Percentiles rank a stretch among this genome's conserved stretches.
phyloP scores from a whole-genome alignment of 306 rosid species.

The Leucaena leucocephala region DNA sequence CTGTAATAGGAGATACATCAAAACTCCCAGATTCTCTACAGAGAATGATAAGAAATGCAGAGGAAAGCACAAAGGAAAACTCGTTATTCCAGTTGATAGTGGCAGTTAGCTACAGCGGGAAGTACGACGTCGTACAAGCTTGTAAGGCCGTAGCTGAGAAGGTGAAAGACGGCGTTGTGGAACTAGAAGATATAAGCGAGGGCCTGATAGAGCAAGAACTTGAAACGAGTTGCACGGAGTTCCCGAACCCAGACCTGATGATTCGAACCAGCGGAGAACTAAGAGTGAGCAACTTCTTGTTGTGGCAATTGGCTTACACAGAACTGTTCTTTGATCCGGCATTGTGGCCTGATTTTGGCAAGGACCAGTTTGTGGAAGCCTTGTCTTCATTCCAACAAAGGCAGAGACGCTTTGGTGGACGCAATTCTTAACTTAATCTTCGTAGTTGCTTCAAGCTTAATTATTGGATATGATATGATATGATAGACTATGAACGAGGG shows the following conservation, averaged over 20 bases:
- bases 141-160: constrained; percentile 59
- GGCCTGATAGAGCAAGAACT: constrained; percentile 63
- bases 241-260: constrained; percentile 76
- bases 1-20: constrained; percentile 73
- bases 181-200: constrained; percentile 60
- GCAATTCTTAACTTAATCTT: neutral
- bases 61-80: constrained; percentile 54
- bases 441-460: too few species aligned
- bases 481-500: too few species aligned
- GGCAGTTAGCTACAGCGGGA: constrained; percentile 75
- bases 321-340: constrained; percentile 59
- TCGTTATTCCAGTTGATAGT: constrained; percentile 57
- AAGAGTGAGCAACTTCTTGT: constrained; percentile 79
- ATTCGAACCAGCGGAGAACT: constrained; percentile 84
- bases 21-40: constrained; percentile 54
- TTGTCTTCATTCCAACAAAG: constrained; percentile 68
- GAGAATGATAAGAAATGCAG: constrained; percentile 40
- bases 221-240: constrained; percentile 68
- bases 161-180: constrained; percentile 55
- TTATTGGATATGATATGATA: too few species aligned
- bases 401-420: constrained; percentile 69
- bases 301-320: constrained; percentile 87
- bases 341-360: constrained; percentile 82
- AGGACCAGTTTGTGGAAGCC: constrained; percentile 61
- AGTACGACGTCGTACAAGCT: constrained; percentile 81